These are phyloP conservation scores for Backusella psychrophila DNA, from an alignment of 192 early-diverging fungal genomes.

Conservation along the genomic window DNA sequence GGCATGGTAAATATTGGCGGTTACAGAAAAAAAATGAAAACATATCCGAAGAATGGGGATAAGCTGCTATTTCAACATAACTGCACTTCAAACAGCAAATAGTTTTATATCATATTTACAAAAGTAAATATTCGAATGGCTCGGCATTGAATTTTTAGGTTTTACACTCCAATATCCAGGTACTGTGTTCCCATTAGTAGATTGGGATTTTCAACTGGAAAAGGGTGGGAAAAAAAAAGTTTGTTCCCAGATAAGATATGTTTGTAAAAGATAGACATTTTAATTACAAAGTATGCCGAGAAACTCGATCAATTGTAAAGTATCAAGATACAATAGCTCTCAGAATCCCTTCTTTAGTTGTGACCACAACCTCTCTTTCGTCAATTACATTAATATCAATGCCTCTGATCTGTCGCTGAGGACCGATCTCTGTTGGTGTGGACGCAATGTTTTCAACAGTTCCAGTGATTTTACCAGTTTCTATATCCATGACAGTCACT, in stretches of 20 bases:
- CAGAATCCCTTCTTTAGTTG: conserved; percentile 29
- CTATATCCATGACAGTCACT: conserved; percentile 32
- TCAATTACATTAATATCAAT: conserved; percentile 35
- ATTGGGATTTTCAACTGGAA: background rate
- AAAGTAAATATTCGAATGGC: background rate
- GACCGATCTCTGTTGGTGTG: conserved; percentile 4
- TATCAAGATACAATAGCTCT: conserved; percentile 24
- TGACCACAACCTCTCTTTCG: conserved; percentile 32
- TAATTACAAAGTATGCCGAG: background rate
- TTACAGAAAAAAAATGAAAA: background rate
- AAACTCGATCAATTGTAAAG: background rate
- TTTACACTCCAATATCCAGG: background rate
- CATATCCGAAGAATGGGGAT: background rate
- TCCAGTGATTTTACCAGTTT: conserved; percentile 29
- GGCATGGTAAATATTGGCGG: too few species aligned
- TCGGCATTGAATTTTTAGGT: background rate
- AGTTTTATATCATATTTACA: background rate
- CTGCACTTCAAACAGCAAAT: background rate
- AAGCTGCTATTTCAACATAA: too few species aligned
- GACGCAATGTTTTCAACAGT: conserved; percentile 2
- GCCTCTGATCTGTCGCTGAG: conserved; percentile 11
- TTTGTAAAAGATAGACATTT: background rate
- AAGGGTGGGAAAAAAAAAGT: background rate
- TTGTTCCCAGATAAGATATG: background rate
- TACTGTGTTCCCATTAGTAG: background rate